Base-by-base conservation (phyloP, 2,329 filamentous ascomycete species). In the Arachnopeziza araneosa region DNA sequence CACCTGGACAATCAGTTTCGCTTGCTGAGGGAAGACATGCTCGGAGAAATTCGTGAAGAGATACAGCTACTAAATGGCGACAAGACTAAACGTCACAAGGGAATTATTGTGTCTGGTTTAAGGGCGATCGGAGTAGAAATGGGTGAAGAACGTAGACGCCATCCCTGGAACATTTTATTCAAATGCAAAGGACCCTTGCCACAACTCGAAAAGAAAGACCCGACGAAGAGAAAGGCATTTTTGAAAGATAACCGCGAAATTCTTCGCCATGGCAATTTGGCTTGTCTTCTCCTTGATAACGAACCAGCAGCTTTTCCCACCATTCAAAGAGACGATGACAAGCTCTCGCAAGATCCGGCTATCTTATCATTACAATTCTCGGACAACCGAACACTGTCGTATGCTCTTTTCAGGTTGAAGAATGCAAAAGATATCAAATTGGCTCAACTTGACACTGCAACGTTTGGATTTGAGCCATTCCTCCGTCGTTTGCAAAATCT, bases 1-100 rank as follows among this genome's bases (percentile, higher is more conserved):
- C 85, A 91, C 68, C 71, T 89, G 0, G 88, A 90, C 66, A 89
- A 88, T 67, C 85, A 90, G 56, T 93, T 89, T 64, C 85, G 89
- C 0, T 78, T 91, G 0, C 75, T 90, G 0, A 76, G 89, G 2
- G 87, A 92, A 65, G 88, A 91, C 63, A 86, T 91, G 79, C 73
- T 91, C 0, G 82, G 78, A 0, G 86, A 88, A 63, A 75, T 92
- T 1, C 79, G 84, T 1, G 82, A 85, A 9, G 86, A 88, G 54
- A 70, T 87, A 0, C 78, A 83, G 26, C 73, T 78, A 4, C 76
- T 80, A 0, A 75, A 71, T 12, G 79, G 79, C 0, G 74, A 73
- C n/a, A 84, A 80, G 64, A 78, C 75, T 62, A 79, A 77, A 17
- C 68, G 75, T 22, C 72, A 77, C 48, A 69, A 60, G 59, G 66